Conservation (phyloP, 768 basidiomycete genomes). For the Russula sp. region DNA sequence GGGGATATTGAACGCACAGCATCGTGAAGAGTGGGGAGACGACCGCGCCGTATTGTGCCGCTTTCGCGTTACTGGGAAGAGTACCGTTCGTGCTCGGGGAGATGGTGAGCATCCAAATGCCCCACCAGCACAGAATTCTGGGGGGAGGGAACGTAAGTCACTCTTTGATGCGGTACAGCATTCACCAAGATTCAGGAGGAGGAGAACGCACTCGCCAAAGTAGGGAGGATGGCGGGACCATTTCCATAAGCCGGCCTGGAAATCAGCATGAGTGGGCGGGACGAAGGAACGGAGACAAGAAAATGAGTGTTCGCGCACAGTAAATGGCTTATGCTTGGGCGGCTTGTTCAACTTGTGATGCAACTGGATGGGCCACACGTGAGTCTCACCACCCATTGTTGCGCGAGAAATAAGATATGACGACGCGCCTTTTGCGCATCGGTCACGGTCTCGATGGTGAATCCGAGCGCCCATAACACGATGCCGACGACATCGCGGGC, state of each 20-base stretch:
- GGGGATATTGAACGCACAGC: conserved; percentile 39
- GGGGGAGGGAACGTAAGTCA: conserved; percentile 33
- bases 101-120: conserved; percentile 57
- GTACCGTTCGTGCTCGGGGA: conserved; percentile 53
- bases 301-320: neutral
- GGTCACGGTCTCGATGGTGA: conserved; percentile 52
- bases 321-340: conserved; percentile 10
- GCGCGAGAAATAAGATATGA: neutral
- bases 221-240: conserved; percentile 68
- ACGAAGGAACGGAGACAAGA: too few relatives aligned
- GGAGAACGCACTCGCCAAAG: conserved; percentile 58
- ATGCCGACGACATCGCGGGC: conserved; percentile 5
- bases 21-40: conserved; percentile 64
- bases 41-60: conserved; percentile 59
- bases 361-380: neutral
- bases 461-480: conserved; percentile 58
- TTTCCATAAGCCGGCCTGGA: conserved; percentile 52
- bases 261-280: neutral
- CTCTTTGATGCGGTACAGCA: neutral
- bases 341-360: conserved; percentile 5
- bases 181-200: neutral
- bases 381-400: neutral
- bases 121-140: conserved; percentile 60
- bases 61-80: conserved; percentile 42
- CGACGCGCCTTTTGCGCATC: conserved; percentile 53